phyloP scores from a whole-genome alignment of 257 asterid species.

The Ajuga chamaepitys region DNA sequence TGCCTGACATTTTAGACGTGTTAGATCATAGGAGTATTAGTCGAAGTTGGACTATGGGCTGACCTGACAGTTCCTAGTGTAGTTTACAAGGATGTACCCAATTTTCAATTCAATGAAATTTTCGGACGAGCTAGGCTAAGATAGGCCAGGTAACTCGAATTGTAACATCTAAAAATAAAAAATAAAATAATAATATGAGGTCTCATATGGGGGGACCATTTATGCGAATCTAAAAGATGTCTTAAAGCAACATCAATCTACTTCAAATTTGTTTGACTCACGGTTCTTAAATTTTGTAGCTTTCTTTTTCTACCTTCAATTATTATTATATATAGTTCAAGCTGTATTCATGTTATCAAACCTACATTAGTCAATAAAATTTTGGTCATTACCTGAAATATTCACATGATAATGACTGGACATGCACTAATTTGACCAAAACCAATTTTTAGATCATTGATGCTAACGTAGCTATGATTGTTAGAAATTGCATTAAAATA shows the following conservation, averaged over 20 bases:
- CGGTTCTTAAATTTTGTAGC: not conserved
- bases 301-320: not conserved
- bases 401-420: conserved; percentile 3
- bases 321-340: not conserved
- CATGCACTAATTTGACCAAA: not conserved
- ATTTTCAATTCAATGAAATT: no score
- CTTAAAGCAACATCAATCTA: not conserved
- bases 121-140: no score
- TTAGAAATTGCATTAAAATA: not conserved
- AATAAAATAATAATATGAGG: no score
- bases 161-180: no score
- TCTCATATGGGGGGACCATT: no score
- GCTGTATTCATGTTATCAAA: not conserved
- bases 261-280: conserved; percentile 10
- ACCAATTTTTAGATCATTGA: not conserved
- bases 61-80: no score
- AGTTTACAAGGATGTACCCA: no score
- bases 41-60: no score
- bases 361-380: not conserved
- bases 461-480: not conserved
- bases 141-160: no score
- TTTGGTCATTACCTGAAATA: not conserved
- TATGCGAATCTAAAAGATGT: no score
- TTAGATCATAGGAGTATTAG: no score
- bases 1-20: no score